Conservation (phyloP, 371 early-diverging fungal species). For the Mucor indicus region DNA sequence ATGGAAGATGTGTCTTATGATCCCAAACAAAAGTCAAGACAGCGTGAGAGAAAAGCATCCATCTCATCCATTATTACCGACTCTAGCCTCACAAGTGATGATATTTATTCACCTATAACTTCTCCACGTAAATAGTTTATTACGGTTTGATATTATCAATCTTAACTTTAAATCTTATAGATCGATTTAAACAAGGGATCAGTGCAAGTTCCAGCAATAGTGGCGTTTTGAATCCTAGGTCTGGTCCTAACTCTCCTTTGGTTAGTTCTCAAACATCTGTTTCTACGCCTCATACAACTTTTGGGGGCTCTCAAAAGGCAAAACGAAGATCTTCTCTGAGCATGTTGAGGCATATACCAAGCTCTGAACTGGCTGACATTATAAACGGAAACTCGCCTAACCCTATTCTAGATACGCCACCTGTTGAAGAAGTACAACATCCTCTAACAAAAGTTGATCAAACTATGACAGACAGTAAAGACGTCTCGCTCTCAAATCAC, state of each 20-base stretch:
- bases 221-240: conserved; percentile 3
- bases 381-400: conserved; percentile 31
- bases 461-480: background rate
- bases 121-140: conserved; percentile 21
- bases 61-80: conserved; percentile 28
- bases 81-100: conserved; percentile 23
- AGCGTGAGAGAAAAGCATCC: conserved; percentile 24
- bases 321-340: conserved; percentile 32
- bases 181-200: conserved; percentile 14
- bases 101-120: conserved; percentile 15
- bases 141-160: no score
- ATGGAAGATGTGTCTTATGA: conserved; percentile 10
- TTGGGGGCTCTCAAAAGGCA: conserved; percentile 5
- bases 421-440: conserved; percentile 7
- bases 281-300: conserved; percentile 15
- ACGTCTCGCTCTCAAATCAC: background rate
- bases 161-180: background rate
- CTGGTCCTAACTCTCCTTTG: conserved; percentile 16
- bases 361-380: conserved; percentile 30
- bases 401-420: conserved; percentile 24
- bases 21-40: conserved; percentile 6
- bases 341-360: conserved; percentile 32
- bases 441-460: background rate
- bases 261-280: conserved; percentile 1
- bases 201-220: background rate